Evolutionary conservation across 805 yeast species (phyloP), one percentile per base, ranked within the genome.

Genomic region (Ogataea paraovalis): DNA sequence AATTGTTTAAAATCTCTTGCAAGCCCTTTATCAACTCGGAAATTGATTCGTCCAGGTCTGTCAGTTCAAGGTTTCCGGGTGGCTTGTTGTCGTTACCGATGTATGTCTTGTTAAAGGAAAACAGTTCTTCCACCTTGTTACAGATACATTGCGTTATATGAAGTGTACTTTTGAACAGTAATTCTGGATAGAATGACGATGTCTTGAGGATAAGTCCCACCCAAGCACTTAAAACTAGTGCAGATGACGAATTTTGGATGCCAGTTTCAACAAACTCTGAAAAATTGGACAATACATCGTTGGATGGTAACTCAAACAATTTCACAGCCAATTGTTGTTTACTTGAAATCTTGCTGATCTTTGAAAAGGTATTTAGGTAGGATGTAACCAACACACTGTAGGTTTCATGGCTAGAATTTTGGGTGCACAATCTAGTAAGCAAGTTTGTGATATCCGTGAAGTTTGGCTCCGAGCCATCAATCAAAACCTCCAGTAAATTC

Each of bases 1-100:
- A 74, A 1, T 75, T 67, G 2, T 75, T 72, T 33, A 89, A 60
- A 10, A 89, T 64, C 44, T 82, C 85, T 57, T 88, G 91, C 21
- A 88, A 59, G 0, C 92, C 91, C 13, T 74, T 66, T 41, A 75
- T 66, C 42, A 74, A 63, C 41, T 74, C 60, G 43, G 78, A 59
- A 51, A 79, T 64, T 30, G 80, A 65, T 49, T 76, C 67, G 59
- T 72, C 66, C 10, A 55, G 41, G 14, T 56, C 60, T 37, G 49
- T 28, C 9, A 38, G 32, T 53, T 57, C 39, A 51, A 45, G 42
- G 42, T 36, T 43, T 57, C 56, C 32, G 10, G 20, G 7, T 14
- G 20, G 7, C 7, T 13, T 20, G 58, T 45, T 36, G 46, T 44
- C 37, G 46, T 55, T 42, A 2, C 42, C 43, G 32, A 49, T 43